Percentiles rank a stretch among this genome's conserved stretches.
Evolutionary conservation across 257 asterid species (phyloP).

Genomic region (Ballota nigra): DNA sequence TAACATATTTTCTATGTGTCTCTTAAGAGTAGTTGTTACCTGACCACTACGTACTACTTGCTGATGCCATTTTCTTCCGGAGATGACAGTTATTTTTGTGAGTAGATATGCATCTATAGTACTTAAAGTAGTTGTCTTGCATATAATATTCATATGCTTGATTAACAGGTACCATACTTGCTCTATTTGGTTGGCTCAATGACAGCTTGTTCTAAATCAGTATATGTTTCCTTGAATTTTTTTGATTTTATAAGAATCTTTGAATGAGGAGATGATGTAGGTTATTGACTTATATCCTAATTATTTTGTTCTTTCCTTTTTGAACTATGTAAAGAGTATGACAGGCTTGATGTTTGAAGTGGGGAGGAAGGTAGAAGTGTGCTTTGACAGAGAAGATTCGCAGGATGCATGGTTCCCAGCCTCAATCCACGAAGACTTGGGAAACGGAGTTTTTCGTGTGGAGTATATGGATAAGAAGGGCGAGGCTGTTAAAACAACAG

Average conservation of each 20-base stretch:
- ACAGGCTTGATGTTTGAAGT: conserved; percentile 55
- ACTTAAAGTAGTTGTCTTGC: background rate
- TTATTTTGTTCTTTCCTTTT: conserved; percentile 21
- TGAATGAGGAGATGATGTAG: conserved; percentile 2
- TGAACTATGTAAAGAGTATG: conserved; percentile 45
- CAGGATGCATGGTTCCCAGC: conserved; percentile 68
- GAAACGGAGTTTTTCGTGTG: conserved; percentile 44
- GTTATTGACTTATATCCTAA: background rate
- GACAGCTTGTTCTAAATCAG: background rate
- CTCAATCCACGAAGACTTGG: conserved; percentile 35
- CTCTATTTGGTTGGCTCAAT: conserved; percentile 1
- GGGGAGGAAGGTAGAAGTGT: conserved; percentile 68
- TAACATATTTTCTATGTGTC: background rate
- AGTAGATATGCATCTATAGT: background rate
- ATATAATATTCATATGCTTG: background rate
- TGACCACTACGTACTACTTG: background rate
- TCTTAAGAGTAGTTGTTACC: background rate
- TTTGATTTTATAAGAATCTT: background rate
- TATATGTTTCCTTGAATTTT: background rate
- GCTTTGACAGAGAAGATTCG: conserved; percentile 41
- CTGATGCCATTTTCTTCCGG: background rate
- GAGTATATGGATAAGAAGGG: conserved; percentile 28
- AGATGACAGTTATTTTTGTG: background rate
- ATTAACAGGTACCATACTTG: conserved; percentile 4
- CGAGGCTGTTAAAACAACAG: conserved; percentile 21